These are phyloP conservation scores for Phlegmacium glaucopus DNA, from an alignment of 768 basidiomycete species.

Conservation along the genomic window DNA sequence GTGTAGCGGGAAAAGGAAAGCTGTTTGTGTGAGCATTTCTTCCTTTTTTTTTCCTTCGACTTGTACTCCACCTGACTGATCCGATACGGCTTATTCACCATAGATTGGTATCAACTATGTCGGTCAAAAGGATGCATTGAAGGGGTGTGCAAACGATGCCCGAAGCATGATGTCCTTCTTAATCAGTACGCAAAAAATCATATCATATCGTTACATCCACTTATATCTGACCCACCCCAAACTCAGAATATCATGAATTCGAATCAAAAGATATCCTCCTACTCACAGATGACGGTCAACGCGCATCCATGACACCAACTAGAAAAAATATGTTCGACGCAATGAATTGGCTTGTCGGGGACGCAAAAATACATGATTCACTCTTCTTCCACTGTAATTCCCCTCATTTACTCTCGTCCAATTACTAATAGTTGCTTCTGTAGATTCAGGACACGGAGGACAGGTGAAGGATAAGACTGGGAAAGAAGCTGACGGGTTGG, in stretches of 20 bases:
- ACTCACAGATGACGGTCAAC: slow-evolving; percentile 53
- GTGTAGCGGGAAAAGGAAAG: slow-evolving; percentile 81
- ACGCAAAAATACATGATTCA: slow-evolving; percentile 67
- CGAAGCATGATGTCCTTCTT: slow-evolving; percentile 66
- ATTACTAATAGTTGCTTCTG: not conserved
- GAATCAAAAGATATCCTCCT: slow-evolving; percentile 65
- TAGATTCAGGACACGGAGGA: slow-evolving; percentile 93
- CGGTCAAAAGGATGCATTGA: slow-evolving; percentile 61
- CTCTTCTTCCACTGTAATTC: slow-evolving; percentile 72
- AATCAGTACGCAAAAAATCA: slow-evolving; percentile 37
- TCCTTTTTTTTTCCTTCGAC: not conserved
- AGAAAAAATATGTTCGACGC: slow-evolving; percentile 45
- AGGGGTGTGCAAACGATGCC: slow-evolving; percentile 83
- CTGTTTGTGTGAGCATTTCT: slow-evolving; percentile 62
- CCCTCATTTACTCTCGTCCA: not conserved
- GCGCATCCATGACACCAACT: slow-evolving; percentile 41
- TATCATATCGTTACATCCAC: not conserved
- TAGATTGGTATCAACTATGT: slow-evolving; percentile 81
- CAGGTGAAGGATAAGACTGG: slow-evolving; percentile 76
- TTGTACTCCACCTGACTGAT: not conserved
- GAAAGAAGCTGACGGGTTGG: slow-evolving; percentile 74
- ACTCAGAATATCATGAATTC: slow-evolving; percentile 43
- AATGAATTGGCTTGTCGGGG: slow-evolving; percentile 61
- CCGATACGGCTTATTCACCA: not conserved
- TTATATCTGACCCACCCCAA: not conserved